Evolutionary conservation across 495 filamentous ascomycete species (phyloP).

Genomic region (Xylaria scruposa): DNA sequence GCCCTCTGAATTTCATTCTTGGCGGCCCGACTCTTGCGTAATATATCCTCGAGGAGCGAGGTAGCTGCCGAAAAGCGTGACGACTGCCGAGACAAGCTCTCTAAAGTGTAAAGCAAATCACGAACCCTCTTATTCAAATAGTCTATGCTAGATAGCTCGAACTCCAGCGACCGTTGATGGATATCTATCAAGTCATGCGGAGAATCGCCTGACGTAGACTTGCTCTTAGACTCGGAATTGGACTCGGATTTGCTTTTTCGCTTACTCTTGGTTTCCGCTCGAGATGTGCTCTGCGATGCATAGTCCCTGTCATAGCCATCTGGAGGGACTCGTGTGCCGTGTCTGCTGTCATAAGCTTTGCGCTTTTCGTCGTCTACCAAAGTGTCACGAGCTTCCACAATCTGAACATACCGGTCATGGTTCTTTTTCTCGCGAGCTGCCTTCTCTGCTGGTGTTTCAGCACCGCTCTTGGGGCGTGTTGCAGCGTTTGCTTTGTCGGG

Average conservation of each 20-base stretch:
- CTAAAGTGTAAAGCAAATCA: background rate
- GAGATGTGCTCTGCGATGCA: background rate
- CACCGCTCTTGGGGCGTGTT: background rate
- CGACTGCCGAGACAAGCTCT: background rate
- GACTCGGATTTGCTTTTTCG: background rate
- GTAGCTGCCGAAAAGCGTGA: background rate
- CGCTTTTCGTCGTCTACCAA: background rate
- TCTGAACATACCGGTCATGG: background rate
- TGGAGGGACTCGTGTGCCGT: background rate
- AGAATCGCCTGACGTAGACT: background rate
- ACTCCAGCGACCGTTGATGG: background rate
- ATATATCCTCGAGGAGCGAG: background rate
- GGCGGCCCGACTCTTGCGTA: background rate
- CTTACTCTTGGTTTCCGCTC: background rate
- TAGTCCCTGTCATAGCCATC: background rate
- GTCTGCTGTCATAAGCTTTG: background rate
- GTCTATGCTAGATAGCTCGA: background rate
- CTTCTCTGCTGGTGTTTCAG: background rate
- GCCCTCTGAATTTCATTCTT: background rate
- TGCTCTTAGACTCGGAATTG: background rate
- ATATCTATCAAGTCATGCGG: background rate
- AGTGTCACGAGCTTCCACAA: background rate
- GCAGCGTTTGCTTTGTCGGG: background rate
- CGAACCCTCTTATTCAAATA: background rate
- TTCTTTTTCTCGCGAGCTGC: background rate